Percentiles rank a stretch among this genome's conserved stretches.
These are phyloP conservation scores for Beauveria asiatica DNA, from an alignment of 2,329 filamentous ascomycete species.

Conservation along the genomic window DNA sequence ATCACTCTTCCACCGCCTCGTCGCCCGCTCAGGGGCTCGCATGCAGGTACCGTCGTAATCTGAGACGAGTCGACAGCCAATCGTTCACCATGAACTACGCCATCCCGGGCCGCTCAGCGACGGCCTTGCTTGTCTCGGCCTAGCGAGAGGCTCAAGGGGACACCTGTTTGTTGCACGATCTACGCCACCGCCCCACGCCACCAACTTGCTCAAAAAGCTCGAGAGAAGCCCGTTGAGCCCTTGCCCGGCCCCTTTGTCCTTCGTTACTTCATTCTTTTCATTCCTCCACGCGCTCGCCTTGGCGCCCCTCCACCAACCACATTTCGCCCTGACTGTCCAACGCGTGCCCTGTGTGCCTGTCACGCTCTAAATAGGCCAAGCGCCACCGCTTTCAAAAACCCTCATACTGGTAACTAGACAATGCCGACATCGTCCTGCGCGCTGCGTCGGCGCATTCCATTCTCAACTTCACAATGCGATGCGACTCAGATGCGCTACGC, in stretches of 20 bases:
- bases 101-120: background rate
- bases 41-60: slow-evolving; percentile 21
- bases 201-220: background rate
- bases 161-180: slow-evolving; percentile 8
- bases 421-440: background rate
- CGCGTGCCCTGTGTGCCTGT: background rate
- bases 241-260: no score
- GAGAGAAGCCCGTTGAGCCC: no score
- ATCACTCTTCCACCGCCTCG: background rate
- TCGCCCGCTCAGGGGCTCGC: slow-evolving; percentile 11
- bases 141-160: slow-evolving; percentile 2
- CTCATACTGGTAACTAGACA: background rate
- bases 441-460: background rate
- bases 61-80: slow-evolving; percentile 28
- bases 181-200: slow-evolving; percentile 3
- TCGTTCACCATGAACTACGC: slow-evolving; percentile 15
- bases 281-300: slow-evolving; percentile 1
- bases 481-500: background rate
- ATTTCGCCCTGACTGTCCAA: background rate
- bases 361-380: background rate
- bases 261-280: background rate
- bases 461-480: background rate
- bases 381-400: background rate
- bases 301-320: background rate
- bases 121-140: background rate